Evolutionary conservation across 129 eudicot species (phyloP), one percentile per base, ranked within the genome.

Genomic region (Ambrosia trifida): DNA sequence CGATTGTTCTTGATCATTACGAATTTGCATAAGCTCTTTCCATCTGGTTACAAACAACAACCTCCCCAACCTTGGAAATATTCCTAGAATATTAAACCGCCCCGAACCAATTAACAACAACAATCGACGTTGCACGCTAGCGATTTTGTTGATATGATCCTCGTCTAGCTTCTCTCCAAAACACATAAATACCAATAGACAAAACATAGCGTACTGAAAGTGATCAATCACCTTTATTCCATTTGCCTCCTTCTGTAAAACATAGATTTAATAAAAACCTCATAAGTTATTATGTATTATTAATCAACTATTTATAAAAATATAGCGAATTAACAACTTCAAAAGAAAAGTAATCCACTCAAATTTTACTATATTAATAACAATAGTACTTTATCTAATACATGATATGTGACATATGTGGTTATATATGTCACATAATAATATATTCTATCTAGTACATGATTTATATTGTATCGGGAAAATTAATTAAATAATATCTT

Each of bases 131-230:
- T 83, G 86, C 0, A 72, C 66, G 0, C 10, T 45, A 30, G 83
- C 87, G 9, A 88, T 69, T 7, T 83, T 75, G 19, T 79, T 70
- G 32, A 88, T 78, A 4, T 80, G 80, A 2, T 14, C 6, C 31
- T 88, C 95, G 3, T 79, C 73, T 0, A 90, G 75, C 78, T 90
- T 81, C 35, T 83, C 85, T 0, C 97, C 97, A 2, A 90, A 87
- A 49, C 95, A 90, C 91, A 90, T 85, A 3, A 78, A 43, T 43
- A 77, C 84, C 10, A 87, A 81, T n/a, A 90, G 36, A 3, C 85
- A 63, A 53, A 87, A 87, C 84, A 87, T 84, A 12, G 90, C 87
- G 32, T 76, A 65, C 19, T 72, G 85, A 13, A 87, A 78, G 20
- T 87, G 85, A 19, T 87, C 91, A 43, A 81, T 51, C 20, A 90